Evolutionary conservation across 1,139 yeast species (phyloP).

Genomic region (Geotrichum restrictum): DNA sequence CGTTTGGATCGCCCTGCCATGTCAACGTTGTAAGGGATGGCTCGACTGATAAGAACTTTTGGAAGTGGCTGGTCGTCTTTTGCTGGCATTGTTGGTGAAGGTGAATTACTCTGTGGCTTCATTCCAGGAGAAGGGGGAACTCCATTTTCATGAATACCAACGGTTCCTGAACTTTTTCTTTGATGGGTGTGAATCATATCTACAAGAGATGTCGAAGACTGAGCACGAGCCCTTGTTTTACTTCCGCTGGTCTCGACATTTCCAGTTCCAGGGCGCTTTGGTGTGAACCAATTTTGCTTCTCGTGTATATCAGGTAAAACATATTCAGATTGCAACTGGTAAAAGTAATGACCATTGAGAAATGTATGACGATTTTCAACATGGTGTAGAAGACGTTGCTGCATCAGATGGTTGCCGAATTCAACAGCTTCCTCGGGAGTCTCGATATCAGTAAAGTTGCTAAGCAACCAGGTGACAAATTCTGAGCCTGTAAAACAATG

Average conservation of each 20-base stretch:
- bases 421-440: slow-evolving; percentile 77
- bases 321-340: slow-evolving; percentile 62
- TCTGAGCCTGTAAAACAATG: slow-evolving; percentile 84
- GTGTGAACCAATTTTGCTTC: slow-evolving; percentile 11
- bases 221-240: slow-evolving; percentile 6
- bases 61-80: slow-evolving; percentile 21
- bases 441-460: slow-evolving; percentile 71
- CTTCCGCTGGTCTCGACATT: not conserved
- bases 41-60: slow-evolving; percentile 51
- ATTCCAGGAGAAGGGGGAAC: slow-evolving; percentile 6
- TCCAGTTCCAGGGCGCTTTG: slow-evolving; percentile 4
- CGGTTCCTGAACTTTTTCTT: slow-evolving; percentile 6
- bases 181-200: slow-evolving; percentile 5
- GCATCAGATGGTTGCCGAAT: slow-evolving; percentile 75
- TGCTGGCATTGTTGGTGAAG: not conserved
- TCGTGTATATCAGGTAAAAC: slow-evolving; percentile 26
- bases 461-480: slow-evolving; percentile 77
- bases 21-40: slow-evolving; percentile 72
- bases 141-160: not conserved
- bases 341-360: slow-evolving; percentile 89
- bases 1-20: slow-evolving; percentile 63
- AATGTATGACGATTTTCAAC: slow-evolving; percentile 81
- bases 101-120: not conserved
- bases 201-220: slow-evolving; percentile 14
- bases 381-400: slow-evolving; percentile 66